Evolutionary conservation across 805 yeast genomes (phyloP).

Genomic region (Suhomyces faveliae): DNA sequence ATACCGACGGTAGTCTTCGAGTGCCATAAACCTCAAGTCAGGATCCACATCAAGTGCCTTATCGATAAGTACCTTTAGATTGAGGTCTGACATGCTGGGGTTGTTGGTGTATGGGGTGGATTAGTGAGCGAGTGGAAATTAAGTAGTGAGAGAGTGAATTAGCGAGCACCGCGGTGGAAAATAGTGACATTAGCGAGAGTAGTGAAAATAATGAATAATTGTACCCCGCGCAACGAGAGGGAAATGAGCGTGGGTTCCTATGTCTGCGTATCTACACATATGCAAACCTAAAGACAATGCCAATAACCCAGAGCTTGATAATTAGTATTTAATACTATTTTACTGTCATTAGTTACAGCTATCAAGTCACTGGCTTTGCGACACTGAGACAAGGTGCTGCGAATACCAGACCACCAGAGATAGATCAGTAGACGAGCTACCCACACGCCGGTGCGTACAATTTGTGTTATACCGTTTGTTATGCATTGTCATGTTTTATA

Average conservation of each 20-base stretch:
- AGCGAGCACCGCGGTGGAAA: not conserved
- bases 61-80: slow-evolving; percentile 32
- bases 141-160: not conserved
- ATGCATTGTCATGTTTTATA: not conserved
- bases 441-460: not conserved
- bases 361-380: no score
- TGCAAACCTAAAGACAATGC: no score
- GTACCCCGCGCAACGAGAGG: no score
- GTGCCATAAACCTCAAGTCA: slow-evolving; percentile 81
- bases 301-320: no score
- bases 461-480: no score
- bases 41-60: slow-evolving; percentile 69
- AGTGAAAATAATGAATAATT: not conserved
- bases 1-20: slow-evolving; percentile 63
- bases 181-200: not conserved
- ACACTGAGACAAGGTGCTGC: not conserved
- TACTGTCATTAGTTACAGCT: no score
- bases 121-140: not conserved
- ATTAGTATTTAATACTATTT: no score
- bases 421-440: not conserved
- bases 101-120: not conserved
- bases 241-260: no score
- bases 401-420: not conserved
- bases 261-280: no score
- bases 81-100: slow-evolving; percentile 24